phyloP scores from a whole-genome alignment of 73 alveolate species.

The Paramecium tetraurelia region DNA sequence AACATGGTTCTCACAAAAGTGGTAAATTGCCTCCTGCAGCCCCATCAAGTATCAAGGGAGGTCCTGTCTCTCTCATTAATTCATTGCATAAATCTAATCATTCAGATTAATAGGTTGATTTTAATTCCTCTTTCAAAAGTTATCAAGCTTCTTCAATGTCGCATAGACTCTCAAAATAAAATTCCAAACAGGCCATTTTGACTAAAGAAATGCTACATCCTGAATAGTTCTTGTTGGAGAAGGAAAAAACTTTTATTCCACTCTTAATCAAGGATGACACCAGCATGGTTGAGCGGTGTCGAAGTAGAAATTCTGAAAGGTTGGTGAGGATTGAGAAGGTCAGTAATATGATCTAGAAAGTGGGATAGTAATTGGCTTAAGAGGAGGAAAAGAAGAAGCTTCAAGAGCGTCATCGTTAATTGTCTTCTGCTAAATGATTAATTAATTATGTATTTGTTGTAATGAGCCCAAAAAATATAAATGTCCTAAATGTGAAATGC shows the following conservation, averaged over 20 bases:
- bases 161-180: not conserved
- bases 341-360: not conserved
- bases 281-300: conserved; percentile 3
- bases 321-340: conserved; percentile 18
- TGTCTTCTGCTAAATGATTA: conserved; percentile 6
- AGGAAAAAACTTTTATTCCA: not conserved
- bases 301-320: conserved; percentile 5
- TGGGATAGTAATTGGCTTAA: not conserved
- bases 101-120: conserved; percentile 28
- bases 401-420: not conserved
- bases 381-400: conserved; percentile 13
- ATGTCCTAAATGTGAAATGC: conserved; percentile 3
- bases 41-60: not conserved
- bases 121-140: not conserved
- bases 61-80: not conserved
- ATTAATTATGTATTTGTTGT: not conserved
- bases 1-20: conserved; percentile 1
- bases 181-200: conserved; percentile 3
- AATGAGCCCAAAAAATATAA: not conserved
- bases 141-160: not conserved
- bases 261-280: not conserved
- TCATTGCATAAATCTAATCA: conserved; percentile 44
- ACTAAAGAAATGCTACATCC: conserved; percentile 61
- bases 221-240: conserved; percentile 50
- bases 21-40: not conserved